Conservation (phyloP, 202 grass and related monocot species). For the Setaria italica region DNA sequence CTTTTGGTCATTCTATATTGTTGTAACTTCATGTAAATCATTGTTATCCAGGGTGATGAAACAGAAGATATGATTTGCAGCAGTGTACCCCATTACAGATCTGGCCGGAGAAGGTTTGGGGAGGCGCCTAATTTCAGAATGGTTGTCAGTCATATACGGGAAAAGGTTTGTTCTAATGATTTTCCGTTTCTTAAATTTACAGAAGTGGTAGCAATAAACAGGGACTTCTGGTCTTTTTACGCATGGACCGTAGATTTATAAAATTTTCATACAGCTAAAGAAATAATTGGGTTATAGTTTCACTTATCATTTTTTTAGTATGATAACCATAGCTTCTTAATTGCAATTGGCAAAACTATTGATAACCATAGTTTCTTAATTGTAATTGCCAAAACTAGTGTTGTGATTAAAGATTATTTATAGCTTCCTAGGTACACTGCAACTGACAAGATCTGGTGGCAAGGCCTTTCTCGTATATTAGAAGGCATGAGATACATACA, state of each 20-base stretch:
- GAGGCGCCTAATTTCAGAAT: constrained; percentile 58
- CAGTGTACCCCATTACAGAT: constrained; percentile 43
- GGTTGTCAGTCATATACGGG: constrained; percentile 64
- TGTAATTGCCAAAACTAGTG: background rate
- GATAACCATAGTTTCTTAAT: background rate
- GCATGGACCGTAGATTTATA: background rate
- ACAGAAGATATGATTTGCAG: constrained; percentile 31
- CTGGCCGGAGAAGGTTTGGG: constrained; percentile 35
- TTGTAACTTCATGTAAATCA: constrained; percentile 17
- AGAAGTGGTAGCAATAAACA: constrained; percentile 6
- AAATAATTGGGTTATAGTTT: constrained; percentile 25
- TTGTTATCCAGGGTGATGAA: constrained; percentile 52
- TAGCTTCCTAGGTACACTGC: constrained; percentile 72
- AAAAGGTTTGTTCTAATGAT: constrained; percentile 69
- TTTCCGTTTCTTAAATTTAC: background rate
- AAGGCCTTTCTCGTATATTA: constrained; percentile 80
- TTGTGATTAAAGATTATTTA: constrained; percentile 26
- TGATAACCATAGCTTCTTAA: background rate
- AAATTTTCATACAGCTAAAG: background rate
- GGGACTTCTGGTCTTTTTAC: constrained; percentile 19
- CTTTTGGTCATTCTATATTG: constrained; percentile 20
- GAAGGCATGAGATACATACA: constrained; percentile 65
- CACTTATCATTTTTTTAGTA: background rate
- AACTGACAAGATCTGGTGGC: constrained; percentile 80
- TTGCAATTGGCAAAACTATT: background rate